A percentile compares a stretch with the other conserved stretches of the same genome.
phyloP scores from a whole-genome alignment of 495 filamentous ascomycete species.

The Trichoderma reesei region DNA sequence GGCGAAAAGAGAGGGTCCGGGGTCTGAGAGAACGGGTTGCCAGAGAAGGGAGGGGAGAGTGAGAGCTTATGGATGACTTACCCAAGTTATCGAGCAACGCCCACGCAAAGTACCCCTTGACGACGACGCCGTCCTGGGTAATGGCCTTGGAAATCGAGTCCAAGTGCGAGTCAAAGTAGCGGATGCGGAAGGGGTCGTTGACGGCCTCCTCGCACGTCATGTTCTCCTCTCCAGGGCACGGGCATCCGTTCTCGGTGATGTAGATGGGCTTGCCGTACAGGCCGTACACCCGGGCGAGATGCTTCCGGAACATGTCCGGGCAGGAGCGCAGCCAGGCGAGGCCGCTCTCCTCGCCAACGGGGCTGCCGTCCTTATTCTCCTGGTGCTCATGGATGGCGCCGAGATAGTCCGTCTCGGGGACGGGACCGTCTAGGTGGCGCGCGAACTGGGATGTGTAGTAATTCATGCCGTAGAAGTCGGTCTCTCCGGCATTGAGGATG shows the following conservation, averaged over 20 bases:
- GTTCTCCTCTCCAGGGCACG: conserved; percentile 34
- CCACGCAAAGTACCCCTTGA: conserved; percentile 42
- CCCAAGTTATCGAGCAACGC: conserved; percentile 38
- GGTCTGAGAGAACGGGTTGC: background rate
- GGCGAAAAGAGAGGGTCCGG: background rate
- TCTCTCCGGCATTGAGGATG: conserved; percentile 33
- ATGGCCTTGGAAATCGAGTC: conserved; percentile 32
- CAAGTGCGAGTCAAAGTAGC: conserved; percentile 39
- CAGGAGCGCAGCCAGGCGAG: conserved; percentile 35
- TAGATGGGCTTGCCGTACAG: conserved; percentile 38
- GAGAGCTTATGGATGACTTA: background rate
- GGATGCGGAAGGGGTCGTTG: conserved; percentile 35
- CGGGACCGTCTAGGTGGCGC: conserved; percentile 27
- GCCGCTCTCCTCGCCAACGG: conserved; percentile 39
- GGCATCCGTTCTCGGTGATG: conserved; percentile 43
- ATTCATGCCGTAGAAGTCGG: conserved; percentile 46
- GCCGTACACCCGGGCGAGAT: conserved; percentile 34
- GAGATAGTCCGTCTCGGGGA: conserved; percentile 35
- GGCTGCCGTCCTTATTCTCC: conserved; percentile 34
- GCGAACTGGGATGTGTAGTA: conserved; percentile 41
- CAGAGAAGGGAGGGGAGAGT: background rate
- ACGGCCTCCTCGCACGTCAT: conserved; percentile 27
- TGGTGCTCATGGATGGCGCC: conserved; percentile 36
- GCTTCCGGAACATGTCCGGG: conserved; percentile 34
- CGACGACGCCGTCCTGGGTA: conserved; percentile 33